Evolutionary conservation across 1,139 yeast genomes (phyloP), one percentile per base, ranked within the genome.

Genomic region (Nakaseomyces kungkrabaensis): DNA sequence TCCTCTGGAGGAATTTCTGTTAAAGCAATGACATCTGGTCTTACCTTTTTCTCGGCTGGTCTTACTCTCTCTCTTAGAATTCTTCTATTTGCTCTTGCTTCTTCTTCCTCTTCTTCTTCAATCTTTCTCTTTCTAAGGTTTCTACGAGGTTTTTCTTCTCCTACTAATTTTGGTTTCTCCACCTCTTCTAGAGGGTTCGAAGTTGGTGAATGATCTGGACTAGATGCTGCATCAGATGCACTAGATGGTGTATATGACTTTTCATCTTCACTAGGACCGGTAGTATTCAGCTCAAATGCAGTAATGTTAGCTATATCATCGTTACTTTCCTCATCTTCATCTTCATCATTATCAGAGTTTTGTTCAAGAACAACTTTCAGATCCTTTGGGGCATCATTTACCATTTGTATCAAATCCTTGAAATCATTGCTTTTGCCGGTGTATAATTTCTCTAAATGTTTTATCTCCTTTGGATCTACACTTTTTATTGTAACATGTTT

Each of bases 311-410:
- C 48, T 33, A 43, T 38, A 8, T 47, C 45, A 22, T 40, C 50
- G 31, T 50, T 45, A 26, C 33, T 50, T 29, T 46, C 53, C 31
- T 49, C 54, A 11, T 50, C 49, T 11, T 50, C 56, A 17, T 51
- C 53, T 4, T 42, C 48, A 4, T 50, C 53, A 4, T 48, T 49
- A 3, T 46, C 54, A 1, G 55, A 54, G 8, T 48, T 48, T 9
- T 52, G 17, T 24, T 47, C 40, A 4, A 47, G 11, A 9, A 43
- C 49, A 4, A 53, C 52, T n/a, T 62, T 59, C 13, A 63, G 49
- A 50, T 65, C 67, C n/a, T 61, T 54, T 34, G 62, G 56, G 13
- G 68, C 60, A 4, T 61, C 61, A 9, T 68, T 62, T 0, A 68
- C 67, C 55, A 66, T 68, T 24, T 61, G 56, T 1, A 68, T 59